Conservation (phyloP, 2,329 filamentous ascomycete species). For the Colletotrichum paranaense region DNA sequence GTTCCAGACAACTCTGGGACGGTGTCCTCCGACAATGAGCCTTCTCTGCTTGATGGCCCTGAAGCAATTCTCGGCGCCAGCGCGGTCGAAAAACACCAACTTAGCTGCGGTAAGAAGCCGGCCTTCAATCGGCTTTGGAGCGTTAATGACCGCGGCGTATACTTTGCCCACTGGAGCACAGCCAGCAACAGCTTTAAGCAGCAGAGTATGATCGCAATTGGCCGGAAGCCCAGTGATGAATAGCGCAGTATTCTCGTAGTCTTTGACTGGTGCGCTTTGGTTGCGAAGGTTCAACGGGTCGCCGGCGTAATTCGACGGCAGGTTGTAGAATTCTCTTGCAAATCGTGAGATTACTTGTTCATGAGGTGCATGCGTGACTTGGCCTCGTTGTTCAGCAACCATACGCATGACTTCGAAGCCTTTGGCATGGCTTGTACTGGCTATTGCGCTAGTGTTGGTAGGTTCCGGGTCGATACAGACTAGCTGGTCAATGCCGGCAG, state of each 20-base stretch:
- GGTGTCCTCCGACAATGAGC: neutral
- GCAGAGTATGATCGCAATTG: neutral
- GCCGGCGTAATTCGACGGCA: neutral
- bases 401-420: neutral
- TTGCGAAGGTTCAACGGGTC: neutral
- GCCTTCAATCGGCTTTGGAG: neutral
- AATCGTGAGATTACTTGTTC: neutral
- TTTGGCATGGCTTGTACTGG: neutral
- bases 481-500: neutral
- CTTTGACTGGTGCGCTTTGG: neutral
- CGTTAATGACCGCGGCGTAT: conserved; percentile 1
- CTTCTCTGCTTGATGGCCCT: neutral
- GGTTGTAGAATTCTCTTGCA: neutral
- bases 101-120: conserved; percentile 3
- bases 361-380: neutral
- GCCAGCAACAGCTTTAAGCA: neutral
- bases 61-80: conserved; percentile 6
- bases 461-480: neutral
- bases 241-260: neutral
- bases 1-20: conserved; percentile 6
- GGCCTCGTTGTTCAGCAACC: neutral
- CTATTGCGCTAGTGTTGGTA: neutral
- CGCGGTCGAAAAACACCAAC: conserved; percentile 11
- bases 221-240: conserved; percentile 4
- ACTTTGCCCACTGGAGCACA: conserved; percentile 1